A percentile compares a stretch with the other conserved stretches of the same genome.
phyloP scores from a whole-genome alignment of 1,284 basidiomycete genomes.

The Termitomyces sp. region DNA sequence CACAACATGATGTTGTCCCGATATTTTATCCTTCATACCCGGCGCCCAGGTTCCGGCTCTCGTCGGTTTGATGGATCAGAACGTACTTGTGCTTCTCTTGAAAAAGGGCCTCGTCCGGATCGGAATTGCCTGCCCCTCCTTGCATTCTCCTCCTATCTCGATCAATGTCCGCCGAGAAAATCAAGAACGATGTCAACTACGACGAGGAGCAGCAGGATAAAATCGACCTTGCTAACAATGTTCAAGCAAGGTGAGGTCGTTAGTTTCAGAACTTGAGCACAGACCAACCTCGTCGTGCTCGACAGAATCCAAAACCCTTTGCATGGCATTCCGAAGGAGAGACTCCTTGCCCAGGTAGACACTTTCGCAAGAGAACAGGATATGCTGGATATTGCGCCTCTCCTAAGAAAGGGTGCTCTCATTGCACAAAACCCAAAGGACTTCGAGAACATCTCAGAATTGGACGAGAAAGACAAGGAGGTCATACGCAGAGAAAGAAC shows the following conservation, averaged over 20 bases:
- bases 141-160: background rate
- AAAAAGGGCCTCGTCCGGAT: slow-evolving; percentile 3
- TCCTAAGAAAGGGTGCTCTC: slow-evolving; percentile 52
- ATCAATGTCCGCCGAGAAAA: slow-evolving; percentile 16
- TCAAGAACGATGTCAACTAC: slow-evolving; percentile 14
- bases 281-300: background rate
- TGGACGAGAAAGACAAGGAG: slow-evolving; percentile 47
- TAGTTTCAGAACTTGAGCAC: slow-evolving; percentile 1
- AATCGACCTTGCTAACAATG: slow-evolving; percentile 32
- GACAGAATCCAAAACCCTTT: slow-evolving; percentile 52
- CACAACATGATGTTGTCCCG: background rate
- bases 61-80: slow-evolving; percentile 11
- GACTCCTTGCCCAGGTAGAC: slow-evolving; percentile 41
- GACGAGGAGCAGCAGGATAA: slow-evolving; percentile 19
- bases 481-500: slow-evolving; percentile 47
- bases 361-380: slow-evolving; percentile 41
- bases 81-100: slow-evolving; percentile 3
- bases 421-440: slow-evolving; percentile 50
- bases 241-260: slow-evolving; percentile 32
- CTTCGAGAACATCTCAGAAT: slow-evolving; percentile 46
- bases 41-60: background rate
- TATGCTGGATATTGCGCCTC: slow-evolving; percentile 37
- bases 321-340: slow-evolving; percentile 38
- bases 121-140: background rate
- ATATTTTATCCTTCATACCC: background rate